Percentiles rank a stretch among this genome's conserved stretches.
Conservation (phyloP, 2,329 filamentous ascomycete genomes). For the Aureobasidium sp. region DNA sequence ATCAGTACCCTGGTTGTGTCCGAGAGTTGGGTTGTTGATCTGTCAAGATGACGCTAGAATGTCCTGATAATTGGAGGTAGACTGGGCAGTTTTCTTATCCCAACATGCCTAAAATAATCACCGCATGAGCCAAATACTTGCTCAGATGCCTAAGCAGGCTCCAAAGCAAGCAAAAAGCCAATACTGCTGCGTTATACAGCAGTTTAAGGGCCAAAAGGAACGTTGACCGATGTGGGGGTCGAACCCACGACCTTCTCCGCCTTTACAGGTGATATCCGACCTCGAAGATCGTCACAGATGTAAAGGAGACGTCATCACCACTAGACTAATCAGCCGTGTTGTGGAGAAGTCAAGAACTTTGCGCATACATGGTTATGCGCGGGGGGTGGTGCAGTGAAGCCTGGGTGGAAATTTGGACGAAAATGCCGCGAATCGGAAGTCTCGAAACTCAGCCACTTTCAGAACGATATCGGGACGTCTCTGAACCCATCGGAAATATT, state of each 20-base stretch:
- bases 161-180: not conserved
- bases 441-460: not conserved
- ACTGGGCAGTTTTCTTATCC: too few species aligned
- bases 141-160: too few species aligned
- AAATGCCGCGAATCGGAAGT: not conserved
- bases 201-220: not conserved
- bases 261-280: not conserved
- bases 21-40: too few species aligned
- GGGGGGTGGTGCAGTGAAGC: not conserved
- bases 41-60: too few species aligned
- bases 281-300: not conserved
- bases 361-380: too few species aligned
- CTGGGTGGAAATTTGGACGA: not conserved
- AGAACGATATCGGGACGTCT: not conserved
- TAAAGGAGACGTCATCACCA: not conserved
- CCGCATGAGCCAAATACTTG: too few species aligned
- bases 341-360: not conserved
- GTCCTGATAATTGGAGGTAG: too few species aligned
- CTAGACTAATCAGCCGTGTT: not conserved
- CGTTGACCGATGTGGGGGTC: not conserved
- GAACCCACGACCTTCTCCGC: conserved; percentile 5
- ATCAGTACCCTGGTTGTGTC: too few species aligned
- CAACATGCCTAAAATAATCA: too few species aligned
- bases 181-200: too few species aligned
- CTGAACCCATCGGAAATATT: not conserved